Percentiles rank a stretch among this genome's conserved stretches.
Evolutionary conservation across 2,329 filamentous ascomycete species (phyloP).

Genomic region (Beauveria brongniartii): DNA sequence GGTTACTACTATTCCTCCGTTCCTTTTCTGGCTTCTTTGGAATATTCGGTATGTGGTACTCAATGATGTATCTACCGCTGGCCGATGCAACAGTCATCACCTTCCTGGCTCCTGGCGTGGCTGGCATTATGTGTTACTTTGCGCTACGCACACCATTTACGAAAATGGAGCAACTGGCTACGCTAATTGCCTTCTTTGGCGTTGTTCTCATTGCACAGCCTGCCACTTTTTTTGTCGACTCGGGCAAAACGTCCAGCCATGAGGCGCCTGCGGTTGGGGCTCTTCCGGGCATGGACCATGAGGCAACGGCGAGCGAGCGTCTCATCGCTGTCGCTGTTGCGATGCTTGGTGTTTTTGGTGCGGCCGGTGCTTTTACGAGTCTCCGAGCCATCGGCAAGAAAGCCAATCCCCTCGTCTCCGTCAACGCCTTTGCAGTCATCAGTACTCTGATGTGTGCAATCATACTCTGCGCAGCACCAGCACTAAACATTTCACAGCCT

Average conservation of each 20-base stretch:
- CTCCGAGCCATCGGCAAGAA: constrained; percentile 74
- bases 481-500: constrained; percentile 38
- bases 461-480: constrained; percentile 46
- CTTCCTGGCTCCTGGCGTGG: constrained; percentile 71
- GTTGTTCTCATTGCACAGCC: constrained; percentile 80
- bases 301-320: constrained; percentile 53
- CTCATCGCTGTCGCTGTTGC: constrained; percentile 63
- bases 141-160: constrained; percentile 71
- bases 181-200: constrained; percentile 65
- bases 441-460: constrained; percentile 59
- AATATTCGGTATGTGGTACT: constrained; percentile 66
- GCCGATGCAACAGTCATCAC: constrained; percentile 86
- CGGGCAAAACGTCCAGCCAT: not conserved
- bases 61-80: constrained; percentile 67
- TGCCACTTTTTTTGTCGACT: constrained; percentile 39
- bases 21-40: constrained; percentile 68
- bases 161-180: constrained; percentile 66
- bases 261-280: constrained; percentile 11
- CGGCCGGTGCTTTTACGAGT: constrained; percentile 63
- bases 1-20: constrained; percentile 58
- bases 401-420: constrained; percentile 73
- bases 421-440: constrained; percentile 73
- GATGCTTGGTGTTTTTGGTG: constrained; percentile 69
- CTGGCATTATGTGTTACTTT: constrained; percentile 72
- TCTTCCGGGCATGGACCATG: constrained; percentile 26